Evolutionary conservation across 2,329 filamentous ascomycete species (phyloP).

Genomic region (Trichoderma atroviride): DNA sequence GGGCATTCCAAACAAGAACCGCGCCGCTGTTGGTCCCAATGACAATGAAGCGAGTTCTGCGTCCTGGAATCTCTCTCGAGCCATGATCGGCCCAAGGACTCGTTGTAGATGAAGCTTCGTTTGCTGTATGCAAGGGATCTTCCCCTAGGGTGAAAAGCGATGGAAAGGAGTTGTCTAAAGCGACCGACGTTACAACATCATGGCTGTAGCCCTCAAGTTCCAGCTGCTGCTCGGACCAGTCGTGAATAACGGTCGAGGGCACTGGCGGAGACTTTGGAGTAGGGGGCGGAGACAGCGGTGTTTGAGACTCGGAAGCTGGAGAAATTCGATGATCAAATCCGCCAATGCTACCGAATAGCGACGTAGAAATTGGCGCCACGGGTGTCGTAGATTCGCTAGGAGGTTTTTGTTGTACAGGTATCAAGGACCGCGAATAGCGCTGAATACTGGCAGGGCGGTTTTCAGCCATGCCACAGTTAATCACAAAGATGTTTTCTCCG

Average conservation of each 20-base stretch:
- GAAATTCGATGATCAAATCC: constrained; percentile 25
- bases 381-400: constrained; percentile 15
- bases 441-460: constrained; percentile 49
- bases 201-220: constrained; percentile 60
- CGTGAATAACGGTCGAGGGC: constrained; percentile 32
- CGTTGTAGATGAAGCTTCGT: constrained; percentile 52
- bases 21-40: constrained; percentile 77
- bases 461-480: constrained; percentile 71
- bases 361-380: constrained; percentile 29
- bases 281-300: constrained; percentile 32
- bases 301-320: constrained; percentile 29
- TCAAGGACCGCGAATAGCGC: constrained; percentile 47
- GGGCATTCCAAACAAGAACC: constrained; percentile 84
- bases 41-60: constrained; percentile 78
- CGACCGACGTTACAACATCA: constrained; percentile 67
- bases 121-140: constrained; percentile 63
- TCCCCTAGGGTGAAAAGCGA: constrained; percentile 73
- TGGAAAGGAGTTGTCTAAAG: constrained; percentile 74
- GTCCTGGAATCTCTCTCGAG: constrained; percentile 73
- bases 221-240: constrained; percentile 38
- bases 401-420: constrained; percentile 29
- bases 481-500: constrained; percentile 75
- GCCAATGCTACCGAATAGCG: constrained; percentile 36
- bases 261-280: constrained; percentile 31
- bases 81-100: constrained; percentile 46